Percentiles rank a stretch among this genome's conserved stretches.
Conservation (phyloP, 192 early-diverging fungal species). For the Coemansia sp. region DNA sequence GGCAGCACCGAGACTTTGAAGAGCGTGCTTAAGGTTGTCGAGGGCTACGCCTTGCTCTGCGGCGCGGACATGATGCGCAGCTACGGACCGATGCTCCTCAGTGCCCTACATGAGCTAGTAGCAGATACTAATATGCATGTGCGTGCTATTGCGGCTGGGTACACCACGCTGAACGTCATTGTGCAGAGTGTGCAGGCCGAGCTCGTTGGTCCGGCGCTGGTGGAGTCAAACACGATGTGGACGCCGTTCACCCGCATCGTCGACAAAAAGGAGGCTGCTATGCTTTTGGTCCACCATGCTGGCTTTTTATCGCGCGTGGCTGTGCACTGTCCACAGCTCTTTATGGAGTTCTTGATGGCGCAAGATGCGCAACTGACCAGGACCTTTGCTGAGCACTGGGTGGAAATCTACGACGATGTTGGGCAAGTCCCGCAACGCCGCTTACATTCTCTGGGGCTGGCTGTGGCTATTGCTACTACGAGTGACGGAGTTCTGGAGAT, state of each 20-base stretch:
- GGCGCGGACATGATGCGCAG: conserved; percentile 12
- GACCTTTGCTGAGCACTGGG: conserved; percentile 35
- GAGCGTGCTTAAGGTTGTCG: conserved; percentile 76
- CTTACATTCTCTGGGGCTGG: conserved; percentile 27
- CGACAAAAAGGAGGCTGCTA: conserved; percentile 27
- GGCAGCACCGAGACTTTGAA: conserved; percentile 74
- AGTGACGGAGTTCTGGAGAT: conserved; percentile 31
- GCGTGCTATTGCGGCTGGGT: conserved; percentile 30
- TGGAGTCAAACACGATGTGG: conserved; percentile 28
- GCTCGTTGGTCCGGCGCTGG: conserved; percentile 4
- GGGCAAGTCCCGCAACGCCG: conserved; percentile 32
- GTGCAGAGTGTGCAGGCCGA: conserved; percentile 34
- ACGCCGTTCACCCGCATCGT: conserved; percentile 36
- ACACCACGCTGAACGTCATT: conserved; percentile 27
- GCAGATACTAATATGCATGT: conserved; percentile 20
- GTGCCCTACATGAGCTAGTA: conserved; percentile 30
- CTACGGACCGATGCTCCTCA: conserved; percentile 17
- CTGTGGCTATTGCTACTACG: conserved; percentile 28
- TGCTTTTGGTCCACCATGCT: conserved; percentile 27
- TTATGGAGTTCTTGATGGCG: conserved; percentile 32
- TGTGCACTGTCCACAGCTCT: conserved; percentile 32
- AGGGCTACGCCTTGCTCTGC: conserved; percentile 75
- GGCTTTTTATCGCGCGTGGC: conserved; percentile 37
- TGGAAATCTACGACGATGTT: conserved; percentile 29
- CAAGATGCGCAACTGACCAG: conserved; percentile 18